Conservation (phyloP, 495 filamentous ascomycete species). For the Talaromyces borbonicus region DNA sequence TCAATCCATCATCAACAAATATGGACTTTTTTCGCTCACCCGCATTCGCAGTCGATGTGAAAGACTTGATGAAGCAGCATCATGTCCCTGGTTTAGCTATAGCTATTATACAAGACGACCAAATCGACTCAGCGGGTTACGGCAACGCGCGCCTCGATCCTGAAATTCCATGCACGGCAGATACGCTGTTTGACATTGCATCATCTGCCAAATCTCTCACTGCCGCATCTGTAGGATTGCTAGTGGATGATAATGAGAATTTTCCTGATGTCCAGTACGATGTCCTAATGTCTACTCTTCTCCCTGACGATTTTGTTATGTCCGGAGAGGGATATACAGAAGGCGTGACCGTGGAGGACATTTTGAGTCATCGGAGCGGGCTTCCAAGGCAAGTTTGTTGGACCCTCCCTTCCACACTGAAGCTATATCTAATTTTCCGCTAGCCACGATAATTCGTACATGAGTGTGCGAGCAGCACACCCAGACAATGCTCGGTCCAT, state of each 20-base stretch:
- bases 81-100: constrained; percentile 11
- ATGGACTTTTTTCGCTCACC: constrained; percentile 7
- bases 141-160: constrained; percentile 3
- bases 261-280: constrained; percentile 20
- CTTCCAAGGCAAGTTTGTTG: constrained; percentile 17
- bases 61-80: constrained; percentile 10
- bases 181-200: constrained; percentile 18
- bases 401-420: too few species aligned
- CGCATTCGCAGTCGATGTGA: constrained; percentile 6
- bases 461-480: constrained; percentile 7
- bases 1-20: too few species aligned
- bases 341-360: constrained; percentile 20
- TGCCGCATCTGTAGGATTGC: constrained; percentile 21
- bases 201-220: constrained; percentile 19
- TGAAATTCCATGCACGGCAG: constrained; percentile 8
- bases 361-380: constrained; percentile 19
- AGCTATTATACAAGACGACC: constrained; percentile 8
- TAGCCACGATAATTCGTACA: constrained; percentile 14
- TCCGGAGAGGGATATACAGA: constrained; percentile 13
- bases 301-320: constrained; percentile 24
- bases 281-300: constrained; percentile 14
- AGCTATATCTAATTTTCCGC: neutral
- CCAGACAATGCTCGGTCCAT: constrained; percentile 15
- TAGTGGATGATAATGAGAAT: constrained; percentile 17
- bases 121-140: constrained; percentile 8